A percentile compares a stretch with the other conserved stretches of the same genome.
These are phyloP conservation scores for Pythium brachiatum DNA, from an alignment of 352 stramenopile species.

Conservation along the genomic window DNA sequence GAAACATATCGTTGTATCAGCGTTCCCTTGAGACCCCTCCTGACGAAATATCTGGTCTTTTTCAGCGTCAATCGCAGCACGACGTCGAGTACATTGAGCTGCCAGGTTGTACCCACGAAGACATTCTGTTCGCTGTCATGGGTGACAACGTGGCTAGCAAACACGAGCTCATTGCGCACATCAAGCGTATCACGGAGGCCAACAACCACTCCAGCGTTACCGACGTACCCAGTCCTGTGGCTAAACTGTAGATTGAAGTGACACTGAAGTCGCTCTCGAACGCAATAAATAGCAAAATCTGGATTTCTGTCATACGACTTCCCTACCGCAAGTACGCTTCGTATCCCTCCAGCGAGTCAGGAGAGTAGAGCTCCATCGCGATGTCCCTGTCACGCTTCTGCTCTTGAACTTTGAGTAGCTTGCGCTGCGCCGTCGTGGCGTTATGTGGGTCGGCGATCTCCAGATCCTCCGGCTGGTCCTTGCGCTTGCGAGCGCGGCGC, in stretches of 20 bases:
- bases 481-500: constrained; percentile 44
- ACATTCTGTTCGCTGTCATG: constrained; percentile 69
- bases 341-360: constrained; percentile 48
- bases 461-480: constrained; percentile 23
- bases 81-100: constrained; percentile 41
- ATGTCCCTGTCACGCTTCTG: constrained; percentile 41
- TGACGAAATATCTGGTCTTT: no score
- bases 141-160: constrained; percentile 53
- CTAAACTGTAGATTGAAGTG: constrained; percentile 7
- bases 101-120: constrained; percentile 53
- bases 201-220: neutral
- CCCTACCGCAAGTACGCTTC: constrained; percentile 45
- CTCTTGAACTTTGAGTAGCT: constrained; percentile 38
- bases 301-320: neutral
- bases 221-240: neutral
- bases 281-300: constrained; percentile 17
- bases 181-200: constrained; percentile 36
- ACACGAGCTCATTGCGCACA: constrained; percentile 33
- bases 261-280: neutral
- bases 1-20: no score
- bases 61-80: constrained; percentile 42
- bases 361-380: constrained; percentile 43
- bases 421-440: constrained; percentile 30
- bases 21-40: no score
- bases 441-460: constrained; percentile 18